Evolutionary conservation across 345 rosid genomes (phyloP).

Genomic region (Psidium guajava): DNA sequence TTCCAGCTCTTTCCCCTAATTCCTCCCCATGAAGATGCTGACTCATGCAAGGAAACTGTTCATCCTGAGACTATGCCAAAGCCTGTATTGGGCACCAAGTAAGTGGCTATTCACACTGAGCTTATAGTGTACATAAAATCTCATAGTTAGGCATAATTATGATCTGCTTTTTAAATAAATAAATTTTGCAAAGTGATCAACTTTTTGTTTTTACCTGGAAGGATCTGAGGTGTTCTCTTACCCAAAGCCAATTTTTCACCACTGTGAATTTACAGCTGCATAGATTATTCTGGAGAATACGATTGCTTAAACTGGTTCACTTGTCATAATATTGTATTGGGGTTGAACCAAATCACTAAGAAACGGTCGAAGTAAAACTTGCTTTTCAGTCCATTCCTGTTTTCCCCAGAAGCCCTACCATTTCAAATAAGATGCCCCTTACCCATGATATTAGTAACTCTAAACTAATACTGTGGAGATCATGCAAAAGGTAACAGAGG

Average conservation of each 20-base stretch:
- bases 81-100: background rate
- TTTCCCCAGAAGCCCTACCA: background rate
- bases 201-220: background rate
- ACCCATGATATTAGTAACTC: background rate
- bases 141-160: background rate
- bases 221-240: background rate
- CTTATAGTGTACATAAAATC: background rate
- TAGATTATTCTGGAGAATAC: background rate
- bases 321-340: background rate
- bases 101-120: background rate
- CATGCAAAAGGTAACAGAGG: background rate
- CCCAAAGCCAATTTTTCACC: background rate
- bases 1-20: background rate
- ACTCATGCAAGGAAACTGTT: conserved; percentile 11
- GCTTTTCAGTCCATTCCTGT: background rate
- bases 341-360: background rate
- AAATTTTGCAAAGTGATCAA: background rate
- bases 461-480: background rate
- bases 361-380: background rate
- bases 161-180: background rate
- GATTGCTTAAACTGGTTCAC: background rate
- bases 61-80: conserved; percentile 23
- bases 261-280: background rate
- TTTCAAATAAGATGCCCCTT: background rate
- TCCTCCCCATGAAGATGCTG: conserved; percentile 22